Percentiles rank a stretch among this genome's conserved stretches.
Conservation (phyloP, 148 eudicot species). For the Chenopodium suecicum region DNA sequence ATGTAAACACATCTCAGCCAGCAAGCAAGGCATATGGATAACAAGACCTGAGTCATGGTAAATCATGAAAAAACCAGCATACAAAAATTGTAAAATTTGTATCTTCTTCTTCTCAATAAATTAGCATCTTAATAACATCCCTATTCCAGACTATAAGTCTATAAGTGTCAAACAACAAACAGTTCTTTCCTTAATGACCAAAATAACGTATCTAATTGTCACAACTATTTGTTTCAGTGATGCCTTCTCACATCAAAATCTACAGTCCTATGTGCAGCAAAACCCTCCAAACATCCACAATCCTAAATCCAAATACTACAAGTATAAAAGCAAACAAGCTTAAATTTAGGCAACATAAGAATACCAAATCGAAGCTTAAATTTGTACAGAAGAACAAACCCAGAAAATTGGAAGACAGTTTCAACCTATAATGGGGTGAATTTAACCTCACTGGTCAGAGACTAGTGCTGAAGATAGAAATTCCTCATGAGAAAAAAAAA, state of each 20-base stretch:
- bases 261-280: not conserved
- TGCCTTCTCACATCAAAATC: no score
- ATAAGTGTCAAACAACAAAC: not conserved
- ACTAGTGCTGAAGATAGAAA: no score
- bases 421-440: not conserved
- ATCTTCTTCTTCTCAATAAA: not conserved
- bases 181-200: not conserved
- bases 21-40: not conserved
- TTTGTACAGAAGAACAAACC: not conserved
- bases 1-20: not conserved
- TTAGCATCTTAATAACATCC: not conserved
- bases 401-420: not conserved
- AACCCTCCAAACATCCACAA: no score
- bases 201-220: no score
- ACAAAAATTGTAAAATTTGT: not conserved
- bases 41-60: not conserved
- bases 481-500: no score
- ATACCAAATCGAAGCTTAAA: no score
- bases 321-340: no score
- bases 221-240: not conserved
- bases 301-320: no score
- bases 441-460: no score
- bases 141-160: not conserved
- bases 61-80: not conserved
- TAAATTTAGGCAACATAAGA: no score